phyloP scores from a whole-genome alignment of 306 rosid genomes.

The Dalbergia cultrata region DNA sequence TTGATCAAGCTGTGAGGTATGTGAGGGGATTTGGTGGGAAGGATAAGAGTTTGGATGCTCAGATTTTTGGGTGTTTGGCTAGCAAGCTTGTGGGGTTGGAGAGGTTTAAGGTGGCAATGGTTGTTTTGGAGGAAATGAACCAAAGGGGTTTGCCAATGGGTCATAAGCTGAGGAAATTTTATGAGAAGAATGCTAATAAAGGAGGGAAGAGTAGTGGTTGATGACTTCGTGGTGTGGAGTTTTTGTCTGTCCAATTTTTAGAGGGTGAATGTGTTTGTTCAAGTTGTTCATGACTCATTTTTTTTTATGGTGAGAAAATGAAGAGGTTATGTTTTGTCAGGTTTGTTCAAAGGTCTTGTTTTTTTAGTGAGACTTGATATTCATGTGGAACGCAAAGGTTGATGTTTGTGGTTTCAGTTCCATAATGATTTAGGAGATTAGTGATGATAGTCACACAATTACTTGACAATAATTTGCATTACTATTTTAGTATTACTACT shows the following conservation, averaged over 20 bases:
- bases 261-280: neutral
- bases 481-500: neutral
- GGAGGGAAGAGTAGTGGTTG: neutral
- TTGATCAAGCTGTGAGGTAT: conserved; percentile 54
- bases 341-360: conserved; percentile 20
- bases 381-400: neutral
- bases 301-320: neutral
- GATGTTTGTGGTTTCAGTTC: neutral
- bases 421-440: neutral
- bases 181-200: conserved; percentile 36
- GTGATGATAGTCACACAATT: neutral
- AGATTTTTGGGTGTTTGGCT: conserved; percentile 59
- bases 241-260: neutral
- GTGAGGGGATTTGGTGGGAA: conserved; percentile 55
- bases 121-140: conserved; percentile 63
- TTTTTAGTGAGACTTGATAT: neutral
- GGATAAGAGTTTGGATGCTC: conserved; percentile 55
- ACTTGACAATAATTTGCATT: neutral
- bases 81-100: conserved; percentile 47
- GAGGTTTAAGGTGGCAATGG: conserved; percentile 50
- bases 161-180: conserved; percentile 44
- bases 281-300: neutral
- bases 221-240: neutral
- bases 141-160: conserved; percentile 54
- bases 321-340: neutral